These are phyloP conservation scores for Centrapalus pauciflorus DNA, from an alignment of 129 eudicot species.

Conservation along the genomic window DNA sequence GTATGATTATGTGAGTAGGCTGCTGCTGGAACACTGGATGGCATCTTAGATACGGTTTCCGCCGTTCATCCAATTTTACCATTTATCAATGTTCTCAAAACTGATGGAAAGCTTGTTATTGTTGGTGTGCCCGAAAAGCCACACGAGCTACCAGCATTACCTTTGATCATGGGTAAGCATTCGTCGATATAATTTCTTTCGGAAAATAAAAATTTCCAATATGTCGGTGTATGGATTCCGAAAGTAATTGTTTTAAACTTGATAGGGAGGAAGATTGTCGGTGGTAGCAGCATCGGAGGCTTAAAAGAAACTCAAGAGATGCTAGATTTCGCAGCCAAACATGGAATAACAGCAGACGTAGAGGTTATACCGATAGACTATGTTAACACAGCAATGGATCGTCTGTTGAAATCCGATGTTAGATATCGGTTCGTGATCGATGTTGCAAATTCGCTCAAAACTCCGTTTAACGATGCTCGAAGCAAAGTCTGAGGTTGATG, in stretches of 20 bases:
- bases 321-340: conserved; percentile 36
- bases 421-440: conserved; percentile 41
- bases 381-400: conserved; percentile 40
- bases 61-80: conserved; percentile 38
- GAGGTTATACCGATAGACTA: conserved; percentile 31
- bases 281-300: conserved; percentile 35
- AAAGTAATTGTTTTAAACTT: neutral
- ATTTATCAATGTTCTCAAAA: conserved; percentile 28
- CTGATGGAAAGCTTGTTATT: conserved; percentile 37
- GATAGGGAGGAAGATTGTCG: conserved; percentile 25
- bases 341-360: conserved; percentile 31
- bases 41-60: conserved; percentile 50
- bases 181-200: neutral
- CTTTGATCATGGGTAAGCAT: conserved; percentile 25
- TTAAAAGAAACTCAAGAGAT: conserved; percentile 42
- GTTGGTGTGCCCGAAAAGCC: conserved; percentile 51
- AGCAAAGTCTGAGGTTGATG: too few species aligned
- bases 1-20: conserved; percentile 29
- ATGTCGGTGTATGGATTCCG: too few species aligned
- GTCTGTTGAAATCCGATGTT: conserved; percentile 34
- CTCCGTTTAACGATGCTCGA: too few species aligned
- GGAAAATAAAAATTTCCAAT: too few species aligned
- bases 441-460: conserved; percentile 24
- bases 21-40: conserved; percentile 40
- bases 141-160: conserved; percentile 28